These are phyloP conservation scores for Daldinia vernicosa DNA, from an alignment of 495 filamentous ascomycete genomes.

Conservation along the genomic window DNA sequence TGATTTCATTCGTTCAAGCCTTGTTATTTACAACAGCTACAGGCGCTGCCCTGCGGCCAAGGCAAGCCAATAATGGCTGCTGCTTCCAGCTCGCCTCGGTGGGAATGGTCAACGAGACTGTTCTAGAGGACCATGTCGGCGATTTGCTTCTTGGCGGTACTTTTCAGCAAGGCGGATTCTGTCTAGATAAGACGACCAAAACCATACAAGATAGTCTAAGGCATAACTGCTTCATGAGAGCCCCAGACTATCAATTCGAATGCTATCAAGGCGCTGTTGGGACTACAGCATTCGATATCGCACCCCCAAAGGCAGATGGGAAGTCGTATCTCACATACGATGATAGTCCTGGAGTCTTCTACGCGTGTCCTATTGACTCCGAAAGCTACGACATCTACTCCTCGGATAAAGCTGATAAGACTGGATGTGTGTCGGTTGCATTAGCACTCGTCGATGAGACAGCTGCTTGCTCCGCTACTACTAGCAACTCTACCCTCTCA, in stretches of 20 bases:
- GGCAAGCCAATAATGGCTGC: constrained; percentile 28
- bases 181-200: constrained; percentile 37
- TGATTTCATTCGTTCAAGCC: constrained; percentile 36
- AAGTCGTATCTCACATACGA: constrained; percentile 41
- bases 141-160: constrained; percentile 40
- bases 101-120: constrained; percentile 35
- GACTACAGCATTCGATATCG: constrained; percentile 36
- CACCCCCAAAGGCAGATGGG: constrained; percentile 10
- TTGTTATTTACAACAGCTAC: constrained; percentile 24
- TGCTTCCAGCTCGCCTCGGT: constrained; percentile 45
- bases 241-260: constrained; percentile 39
- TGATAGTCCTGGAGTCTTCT: constrained; percentile 31
- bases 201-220: constrained; percentile 42
- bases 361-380: constrained; percentile 34
- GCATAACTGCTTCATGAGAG: constrained; percentile 46
- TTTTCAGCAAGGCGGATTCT: constrained; percentile 45
- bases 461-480: constrained; percentile 24
- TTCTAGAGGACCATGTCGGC: constrained; percentile 42
- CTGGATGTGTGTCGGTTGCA: constrained; percentile 28
- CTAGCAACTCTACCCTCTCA: constrained; percentile 13
- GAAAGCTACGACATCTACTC: constrained; percentile 40
- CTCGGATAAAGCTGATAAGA: constrained; percentile 26
- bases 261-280: constrained; percentile 43
- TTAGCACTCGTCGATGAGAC: constrained; percentile 35
- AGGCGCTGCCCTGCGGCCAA: constrained; percentile 27